Base-by-base conservation (phyloP, 2,329 filamentous ascomycete species). In the Penicillium sp. region DNA sequence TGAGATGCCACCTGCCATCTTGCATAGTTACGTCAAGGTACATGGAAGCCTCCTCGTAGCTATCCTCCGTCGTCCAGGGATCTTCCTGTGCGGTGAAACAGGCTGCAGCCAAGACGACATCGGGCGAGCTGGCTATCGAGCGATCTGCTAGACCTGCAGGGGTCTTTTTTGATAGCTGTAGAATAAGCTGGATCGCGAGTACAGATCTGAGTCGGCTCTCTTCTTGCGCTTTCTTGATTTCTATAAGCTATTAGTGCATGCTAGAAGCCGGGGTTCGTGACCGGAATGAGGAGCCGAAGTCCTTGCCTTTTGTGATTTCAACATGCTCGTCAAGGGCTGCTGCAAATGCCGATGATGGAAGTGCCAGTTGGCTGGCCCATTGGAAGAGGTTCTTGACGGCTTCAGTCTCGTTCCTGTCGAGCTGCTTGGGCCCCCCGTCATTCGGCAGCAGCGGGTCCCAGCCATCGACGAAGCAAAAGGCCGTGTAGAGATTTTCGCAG, bases 61-160 rank as follows among this genome's bases (percentile, higher is more conserved):
- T 68, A n/a, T 69, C 56, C 37, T 61, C 59, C 4, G 73, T 76
- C 45, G 72, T 73, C 78, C 78, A 80, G 6, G 77, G 72, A 63
- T 79, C 73, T 22, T 69, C 40, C 37, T 69, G 50, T 3, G 67
- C 72, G 1, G 71, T 73, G 61, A 76, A 78, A 55, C 73, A 74
- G 9, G 75, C 73, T 57, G 78, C 61, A 12, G 72, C 66, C 35
- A 73, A 61, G 30, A 79, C 56, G n/a, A 77, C 59, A 49, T 75
- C 68, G 3, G 67, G 38, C 4, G 64, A 33, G 30, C 69, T 66
- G 7, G 65, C 61, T n/a, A 68, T 55, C 13, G 70, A 61, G 2
- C 65, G 51, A 35, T 74, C 61, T 35, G 66, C 61, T 0, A 72
- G 42, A n/a, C 56, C 35, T 22, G n/a, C 2, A 30, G 59, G 19